A percentile compares a stretch with the other conserved stretches of the same genome.
phyloP scores from a whole-genome alignment of 257 asterid species.

The Eustoma russellianum region DNA sequence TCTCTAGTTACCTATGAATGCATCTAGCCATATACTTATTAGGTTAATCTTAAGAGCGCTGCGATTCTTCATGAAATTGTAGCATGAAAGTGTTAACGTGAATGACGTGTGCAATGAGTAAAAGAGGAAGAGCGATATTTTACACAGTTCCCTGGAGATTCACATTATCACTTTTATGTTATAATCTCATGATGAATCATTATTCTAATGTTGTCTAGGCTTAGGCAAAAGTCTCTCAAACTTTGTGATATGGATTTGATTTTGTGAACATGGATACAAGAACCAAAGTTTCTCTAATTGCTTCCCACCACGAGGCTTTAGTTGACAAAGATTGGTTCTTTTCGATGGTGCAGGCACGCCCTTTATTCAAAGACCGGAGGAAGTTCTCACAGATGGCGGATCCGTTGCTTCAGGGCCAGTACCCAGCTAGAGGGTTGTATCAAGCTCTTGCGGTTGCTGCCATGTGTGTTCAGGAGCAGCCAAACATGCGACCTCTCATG shows the following conservation, averaged over 20 bases:
- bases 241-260: not conserved
- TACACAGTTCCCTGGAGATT: too few species aligned
- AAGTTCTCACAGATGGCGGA: conserved; percentile 47
- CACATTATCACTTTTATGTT: too few species aligned
- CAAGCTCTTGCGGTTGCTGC: conserved; percentile 51
- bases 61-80: too few species aligned
- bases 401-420: conserved; percentile 39
- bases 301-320: not conserved
- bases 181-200: too few species aligned
- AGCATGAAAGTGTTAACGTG: too few species aligned
- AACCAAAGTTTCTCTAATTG: not conserved
- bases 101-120: too few species aligned
- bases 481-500: conserved; percentile 48
- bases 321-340: not conserved
- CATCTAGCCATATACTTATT: too few species aligned
- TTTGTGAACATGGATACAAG: not conserved
- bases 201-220: too few species aligned
- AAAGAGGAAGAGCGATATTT: too few species aligned
- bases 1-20: too few species aligned
- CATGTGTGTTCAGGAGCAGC: conserved; percentile 52
- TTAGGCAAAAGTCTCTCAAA: too few species aligned
- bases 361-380: conserved; percentile 40
- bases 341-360: conserved; percentile 31
- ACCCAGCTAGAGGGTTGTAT: conserved; percentile 34
- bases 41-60: too few species aligned